Evolutionary conservation across 1,284 basidiomycete genomes (phyloP).

Genomic region (Puccinia hordei): DNA sequence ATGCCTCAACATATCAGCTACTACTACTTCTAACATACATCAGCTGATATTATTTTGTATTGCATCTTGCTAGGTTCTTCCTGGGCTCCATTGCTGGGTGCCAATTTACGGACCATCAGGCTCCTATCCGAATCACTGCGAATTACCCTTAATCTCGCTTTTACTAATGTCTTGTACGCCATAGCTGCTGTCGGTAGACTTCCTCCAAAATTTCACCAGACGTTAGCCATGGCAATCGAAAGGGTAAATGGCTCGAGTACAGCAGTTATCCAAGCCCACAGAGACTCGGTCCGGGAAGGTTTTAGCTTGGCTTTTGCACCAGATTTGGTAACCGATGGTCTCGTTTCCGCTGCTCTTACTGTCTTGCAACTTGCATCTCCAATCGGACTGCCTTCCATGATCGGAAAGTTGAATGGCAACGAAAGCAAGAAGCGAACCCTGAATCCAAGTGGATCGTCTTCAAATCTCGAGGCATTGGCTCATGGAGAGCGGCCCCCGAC

Average conservation of each 20-base stretch:
- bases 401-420: background rate
- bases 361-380: constrained; percentile 46
- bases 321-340: constrained; percentile 46
- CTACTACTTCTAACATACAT: background rate
- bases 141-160: constrained; percentile 43
- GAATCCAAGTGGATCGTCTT: constrained; percentile 2
- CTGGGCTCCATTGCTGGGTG: constrained; percentile 45
- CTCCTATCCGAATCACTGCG: constrained; percentile 46
- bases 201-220: constrained; percentile 32
- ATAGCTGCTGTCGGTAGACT: constrained; percentile 12
- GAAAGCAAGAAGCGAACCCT: background rate
- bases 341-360: constrained; percentile 47
- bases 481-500: constrained; percentile 22
- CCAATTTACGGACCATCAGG: constrained; percentile 29
- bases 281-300: constrained; percentile 49
- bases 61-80: constrained; percentile 14
- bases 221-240: constrained; percentile 42
- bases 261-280: constrained; percentile 49
- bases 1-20: background rate
- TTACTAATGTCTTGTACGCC: constrained; percentile 42
- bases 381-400: constrained; percentile 5
- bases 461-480: background rate
- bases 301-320: constrained; percentile 47
- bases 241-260: constrained; percentile 47
- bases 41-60: background rate